These are phyloP conservation scores for Cryptococcus wingfieldii DNA, from an alignment of 1,284 basidiomycete genomes.

Conservation along the genomic window DNA sequence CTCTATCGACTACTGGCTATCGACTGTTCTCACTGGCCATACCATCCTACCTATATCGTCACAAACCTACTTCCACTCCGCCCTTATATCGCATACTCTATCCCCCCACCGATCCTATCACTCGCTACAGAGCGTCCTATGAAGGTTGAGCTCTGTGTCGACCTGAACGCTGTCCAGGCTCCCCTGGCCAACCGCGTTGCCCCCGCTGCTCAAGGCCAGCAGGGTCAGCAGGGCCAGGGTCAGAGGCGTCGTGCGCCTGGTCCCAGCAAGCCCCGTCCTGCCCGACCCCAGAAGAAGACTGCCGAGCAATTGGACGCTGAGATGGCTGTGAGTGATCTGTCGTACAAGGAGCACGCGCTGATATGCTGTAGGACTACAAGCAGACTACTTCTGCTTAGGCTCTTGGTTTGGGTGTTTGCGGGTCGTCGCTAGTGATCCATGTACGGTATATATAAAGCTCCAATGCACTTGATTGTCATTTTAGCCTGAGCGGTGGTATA, in stretches of 20 bases:
- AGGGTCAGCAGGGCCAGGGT: constrained; percentile 37
- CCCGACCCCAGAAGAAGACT: constrained; percentile 54
- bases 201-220: constrained; percentile 51
- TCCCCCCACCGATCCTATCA: not conserved
- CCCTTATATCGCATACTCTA: not conserved
- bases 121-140: constrained; percentile 77
- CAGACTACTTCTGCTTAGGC: constrained; percentile 21
- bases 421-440: too few species aligned
- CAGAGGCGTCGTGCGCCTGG: constrained; percentile 55
- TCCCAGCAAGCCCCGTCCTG: constrained; percentile 31
- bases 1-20: not conserved
- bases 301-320: constrained; percentile 59
- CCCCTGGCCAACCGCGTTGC: constrained; percentile 56
- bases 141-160: constrained; percentile 96
- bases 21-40: not conserved
- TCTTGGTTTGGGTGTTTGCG: not conserved
- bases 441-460: not conserved
- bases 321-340: constrained; percentile 62
- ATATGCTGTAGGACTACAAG: constrained; percentile 32
- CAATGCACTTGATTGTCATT: not conserved
- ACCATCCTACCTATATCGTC: not conserved
- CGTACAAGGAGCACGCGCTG: not conserved
- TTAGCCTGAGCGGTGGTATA: not conserved
- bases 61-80: not conserved
- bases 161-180: constrained; percentile 70